phyloP scores from a whole-genome alignment of 2,329 filamentous ascomycete genomes.

The Trichoderma sp. region DNA sequence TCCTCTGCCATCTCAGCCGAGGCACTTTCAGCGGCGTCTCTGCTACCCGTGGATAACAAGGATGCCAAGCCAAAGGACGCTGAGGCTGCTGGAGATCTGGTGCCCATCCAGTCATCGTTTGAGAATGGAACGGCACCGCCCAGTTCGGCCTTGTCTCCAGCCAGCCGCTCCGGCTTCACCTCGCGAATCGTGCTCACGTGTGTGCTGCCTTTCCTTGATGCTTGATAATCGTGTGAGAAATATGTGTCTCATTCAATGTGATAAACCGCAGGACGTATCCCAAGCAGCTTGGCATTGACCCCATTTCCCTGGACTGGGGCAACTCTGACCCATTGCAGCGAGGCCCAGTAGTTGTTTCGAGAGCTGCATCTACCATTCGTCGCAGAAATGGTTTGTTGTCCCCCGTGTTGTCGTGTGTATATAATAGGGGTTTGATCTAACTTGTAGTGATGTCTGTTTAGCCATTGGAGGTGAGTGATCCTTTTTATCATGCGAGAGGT shows the following conservation, averaged over 20 bases:
- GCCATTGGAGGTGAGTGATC: constrained; percentile 58
- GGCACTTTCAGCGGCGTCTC: not conserved
- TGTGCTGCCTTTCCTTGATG: constrained; percentile 29
- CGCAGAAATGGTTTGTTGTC: constrained; percentile 72
- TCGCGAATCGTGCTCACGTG: constrained; percentile 60
- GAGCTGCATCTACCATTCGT: constrained; percentile 72
- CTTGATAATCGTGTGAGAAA: not conserved
- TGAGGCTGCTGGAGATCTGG: not conserved
- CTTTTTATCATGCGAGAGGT: not conserved
- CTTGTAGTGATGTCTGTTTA: constrained; percentile 32
- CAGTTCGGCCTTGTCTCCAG: constrained; percentile 32
- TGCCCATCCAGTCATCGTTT: not conserved
- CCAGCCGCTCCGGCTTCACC: constrained; percentile 50
- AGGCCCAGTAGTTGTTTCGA: constrained; percentile 86
- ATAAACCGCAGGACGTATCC: constrained; percentile 69
- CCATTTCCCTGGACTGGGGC: constrained; percentile 87
- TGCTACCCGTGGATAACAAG: constrained; percentile 7
- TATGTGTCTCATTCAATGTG: not conserved
- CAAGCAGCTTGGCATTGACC: constrained; percentile 90
- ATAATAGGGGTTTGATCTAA: not conserved
- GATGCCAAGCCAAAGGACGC: not conserved
- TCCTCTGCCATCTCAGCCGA: constrained; percentile 24
- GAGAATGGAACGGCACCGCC: constrained; percentile 13
- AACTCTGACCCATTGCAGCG: constrained; percentile 71
- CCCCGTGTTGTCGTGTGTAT: not conserved